Conservation (phyloP, 2,329 filamentous ascomycete species). For the Botrytis medusae region DNA sequence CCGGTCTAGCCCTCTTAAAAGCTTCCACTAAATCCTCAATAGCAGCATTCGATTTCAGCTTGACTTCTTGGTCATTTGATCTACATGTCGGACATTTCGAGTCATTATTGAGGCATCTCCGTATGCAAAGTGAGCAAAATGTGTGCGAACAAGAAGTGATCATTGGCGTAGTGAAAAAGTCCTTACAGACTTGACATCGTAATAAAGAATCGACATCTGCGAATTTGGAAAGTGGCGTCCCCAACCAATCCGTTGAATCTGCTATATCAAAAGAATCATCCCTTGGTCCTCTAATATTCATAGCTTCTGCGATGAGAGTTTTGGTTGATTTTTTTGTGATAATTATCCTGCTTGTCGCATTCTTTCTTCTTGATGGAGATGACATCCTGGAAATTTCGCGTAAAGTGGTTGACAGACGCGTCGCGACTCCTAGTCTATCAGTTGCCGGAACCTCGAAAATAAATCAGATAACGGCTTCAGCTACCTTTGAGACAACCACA, state of each 20-base stretch:
- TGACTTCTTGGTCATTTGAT: conserved; percentile 75
- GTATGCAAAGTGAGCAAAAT: conserved; percentile 95
- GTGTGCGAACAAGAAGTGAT: conserved; percentile 93
- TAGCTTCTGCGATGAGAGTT: conserved; percentile 10
- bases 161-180: conserved; percentile 93
- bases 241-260: conserved; percentile 84
- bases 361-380: conserved; percentile 7
- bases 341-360: conserved; percentile 24
- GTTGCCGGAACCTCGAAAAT: conserved; percentile 7
- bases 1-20: conserved; percentile 65
- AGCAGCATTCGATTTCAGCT: conserved; percentile 79
- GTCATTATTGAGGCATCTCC: conserved; percentile 76
- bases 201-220: conserved; percentile 77
- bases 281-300: conserved; percentile 23
- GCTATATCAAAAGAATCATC: conserved; percentile 49
- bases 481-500: conserved; percentile 16
- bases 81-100: conserved; percentile 88
- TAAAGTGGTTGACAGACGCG: conserved; percentile 31
- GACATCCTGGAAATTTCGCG: conserved; percentile 31
- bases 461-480: conserved; percentile 19
- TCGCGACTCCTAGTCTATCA: conserved; percentile 20
- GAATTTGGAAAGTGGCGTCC: conserved; percentile 65
- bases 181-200: conserved; percentile 96
- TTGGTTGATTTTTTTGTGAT: neutral
- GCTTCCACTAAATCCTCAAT: conserved; percentile 81